Conservation (phyloP, 192 early-diverging fungal species). For the Linnemannia exigua region DNA sequence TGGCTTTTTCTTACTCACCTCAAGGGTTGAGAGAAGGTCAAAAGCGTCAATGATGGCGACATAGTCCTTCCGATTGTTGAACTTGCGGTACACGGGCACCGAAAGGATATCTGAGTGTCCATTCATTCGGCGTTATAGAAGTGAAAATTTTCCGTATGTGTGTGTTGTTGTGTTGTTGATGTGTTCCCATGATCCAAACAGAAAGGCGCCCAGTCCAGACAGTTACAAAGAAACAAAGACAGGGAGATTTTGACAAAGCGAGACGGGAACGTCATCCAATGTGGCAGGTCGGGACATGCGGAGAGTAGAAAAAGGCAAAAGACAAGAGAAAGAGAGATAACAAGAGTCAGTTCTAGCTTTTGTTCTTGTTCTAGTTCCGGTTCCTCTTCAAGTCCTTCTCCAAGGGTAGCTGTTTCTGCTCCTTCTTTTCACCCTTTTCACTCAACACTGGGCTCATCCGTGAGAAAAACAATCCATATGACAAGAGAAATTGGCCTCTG, state of each 20-base stretch:
- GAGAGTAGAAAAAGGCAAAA: slow-evolving; percentile 3
- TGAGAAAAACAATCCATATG: slow-evolving; percentile 23
- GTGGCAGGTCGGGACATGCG: not conserved
- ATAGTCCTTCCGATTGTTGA: slow-evolving; percentile 58
- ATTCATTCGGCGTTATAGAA: not conserved
- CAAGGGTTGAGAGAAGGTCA: slow-evolving; percentile 62
- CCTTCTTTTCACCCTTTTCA: not conserved
- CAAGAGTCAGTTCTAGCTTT: not conserved
- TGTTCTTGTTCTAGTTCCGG: not conserved
- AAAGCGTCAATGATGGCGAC: slow-evolving; percentile 66
- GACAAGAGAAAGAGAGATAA: slow-evolving; percentile 13
- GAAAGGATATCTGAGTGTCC: slow-evolving; percentile 63
- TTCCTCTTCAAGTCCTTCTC: not conserved
- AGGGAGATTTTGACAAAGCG: not conserved
- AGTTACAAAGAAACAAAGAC: not conserved
- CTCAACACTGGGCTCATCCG: slow-evolving; percentile 36
- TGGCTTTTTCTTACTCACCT: slow-evolving; percentile 40
- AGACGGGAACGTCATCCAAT: slow-evolving; percentile 1
- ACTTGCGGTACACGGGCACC: slow-evolving; percentile 65
- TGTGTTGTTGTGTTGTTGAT: not conserved
- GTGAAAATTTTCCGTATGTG: not conserved
- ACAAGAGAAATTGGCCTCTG: not conserved
- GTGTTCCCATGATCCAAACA: not conserved
- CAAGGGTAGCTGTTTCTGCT: not conserved
- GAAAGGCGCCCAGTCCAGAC: not conserved